phyloP scores from a whole-genome alignment of 805 yeast species.

The Cyberlindnera xishuangbannaensis region DNA sequence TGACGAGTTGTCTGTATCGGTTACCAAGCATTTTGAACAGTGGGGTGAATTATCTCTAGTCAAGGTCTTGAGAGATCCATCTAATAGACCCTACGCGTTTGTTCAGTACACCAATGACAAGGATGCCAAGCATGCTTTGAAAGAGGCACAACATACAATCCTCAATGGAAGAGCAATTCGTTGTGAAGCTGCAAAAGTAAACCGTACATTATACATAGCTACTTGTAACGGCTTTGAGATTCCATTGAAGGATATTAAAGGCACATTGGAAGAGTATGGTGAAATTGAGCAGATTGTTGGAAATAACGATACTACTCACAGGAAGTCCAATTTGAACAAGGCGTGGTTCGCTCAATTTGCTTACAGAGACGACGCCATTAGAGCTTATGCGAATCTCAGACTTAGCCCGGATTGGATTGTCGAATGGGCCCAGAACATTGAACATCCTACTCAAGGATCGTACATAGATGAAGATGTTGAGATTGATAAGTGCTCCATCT shows the following conservation, averaged over 20 bases:
- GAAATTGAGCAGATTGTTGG: constrained; percentile 65
- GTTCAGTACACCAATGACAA: constrained; percentile 73
- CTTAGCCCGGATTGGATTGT: constrained; percentile 50
- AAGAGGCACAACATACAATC: constrained; percentile 59
- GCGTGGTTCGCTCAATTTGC: constrained; percentile 77
- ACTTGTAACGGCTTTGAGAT: constrained; percentile 27
- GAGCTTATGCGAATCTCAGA: constrained; percentile 70
- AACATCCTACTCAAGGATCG: constrained; percentile 34
- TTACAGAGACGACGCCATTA: constrained; percentile 81
- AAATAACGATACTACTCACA: constrained; percentile 28
- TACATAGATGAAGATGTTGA: constrained; percentile 30
- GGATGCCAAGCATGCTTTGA: constrained; percentile 65
- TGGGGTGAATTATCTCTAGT: constrained; percentile 72
- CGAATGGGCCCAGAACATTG: constrained; percentile 86
- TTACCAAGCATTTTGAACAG: constrained; percentile 55
- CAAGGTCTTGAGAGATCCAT: constrained; percentile 76
- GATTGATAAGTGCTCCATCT: constrained; percentile 69
- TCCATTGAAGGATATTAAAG: constrained; percentile 30
- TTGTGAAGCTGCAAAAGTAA: constrained; percentile 89
- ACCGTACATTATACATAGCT: constrained; percentile 70
- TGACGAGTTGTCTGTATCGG: constrained; percentile 65
- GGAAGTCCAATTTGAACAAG: constrained; percentile 27
- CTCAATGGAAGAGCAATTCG: constrained; percentile 74
- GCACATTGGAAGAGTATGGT: constrained; percentile 51
- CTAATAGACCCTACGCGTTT: constrained; percentile 86